Evolutionary conservation across 495 filamentous ascomycete genomes (phyloP).

Genomic region (Tuber umbilicatum): DNA sequence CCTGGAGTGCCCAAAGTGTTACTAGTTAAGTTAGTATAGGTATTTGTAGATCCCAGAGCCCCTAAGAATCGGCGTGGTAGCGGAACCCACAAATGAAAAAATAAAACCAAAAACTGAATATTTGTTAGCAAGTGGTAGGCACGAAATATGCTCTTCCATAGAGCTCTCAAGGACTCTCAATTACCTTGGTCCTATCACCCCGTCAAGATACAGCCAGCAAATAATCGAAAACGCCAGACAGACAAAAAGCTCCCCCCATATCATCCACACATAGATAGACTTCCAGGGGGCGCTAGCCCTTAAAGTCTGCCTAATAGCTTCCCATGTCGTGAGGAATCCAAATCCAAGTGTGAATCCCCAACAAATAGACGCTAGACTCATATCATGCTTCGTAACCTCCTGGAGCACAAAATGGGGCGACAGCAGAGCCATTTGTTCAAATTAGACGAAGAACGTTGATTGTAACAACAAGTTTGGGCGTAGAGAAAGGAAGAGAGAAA

Average conservation of each 20-base stretch:
- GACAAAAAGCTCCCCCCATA: conserved; percentile 46
- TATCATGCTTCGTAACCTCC: conserved; percentile 37
- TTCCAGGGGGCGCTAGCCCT: conserved; percentile 36
- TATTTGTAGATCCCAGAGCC: background rate
- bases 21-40: conserved; percentile 18
- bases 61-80: conserved; percentile 5
- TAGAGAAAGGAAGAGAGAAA: background rate
- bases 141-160: background rate
- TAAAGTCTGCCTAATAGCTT: conserved; percentile 42
- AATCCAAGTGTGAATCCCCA: conserved; percentile 47
- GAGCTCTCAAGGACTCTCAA: conserved; percentile 6
- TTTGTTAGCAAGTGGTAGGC: background rate
- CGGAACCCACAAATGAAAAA: conserved; percentile 38
- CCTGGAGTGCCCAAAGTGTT: conserved; percentile 44
- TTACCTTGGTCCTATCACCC: conserved; percentile 41
- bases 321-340: conserved; percentile 46
- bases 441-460: background rate
- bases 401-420: conserved; percentile 15
- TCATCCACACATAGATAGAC: conserved; percentile 44
- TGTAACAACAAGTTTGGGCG: background rate
- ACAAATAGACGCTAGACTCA: conserved; percentile 43
- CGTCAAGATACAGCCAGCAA: conserved; percentile 45
- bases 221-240: conserved; percentile 44
- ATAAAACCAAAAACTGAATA: conserved; percentile 8
- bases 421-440: conserved; percentile 19